Conservation (phyloP, 495 filamentous ascomycete genomes). For the Aspergillus avenaceus region DNA sequence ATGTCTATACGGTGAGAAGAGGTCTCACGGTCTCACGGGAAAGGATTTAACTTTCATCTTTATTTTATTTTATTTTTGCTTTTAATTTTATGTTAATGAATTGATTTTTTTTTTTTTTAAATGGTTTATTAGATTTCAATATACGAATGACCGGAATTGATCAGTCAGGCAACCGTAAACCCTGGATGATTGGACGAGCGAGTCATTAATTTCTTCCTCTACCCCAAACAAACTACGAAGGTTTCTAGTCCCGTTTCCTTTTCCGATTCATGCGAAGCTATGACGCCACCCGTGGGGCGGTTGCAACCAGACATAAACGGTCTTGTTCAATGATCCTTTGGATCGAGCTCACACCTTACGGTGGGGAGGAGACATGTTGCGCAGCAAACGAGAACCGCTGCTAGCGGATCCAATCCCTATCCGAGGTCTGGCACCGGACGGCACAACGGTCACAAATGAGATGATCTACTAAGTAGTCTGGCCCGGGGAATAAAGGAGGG, state of each 20-base stretch:
- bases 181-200: no score
- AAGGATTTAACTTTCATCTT: no score
- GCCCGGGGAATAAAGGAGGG: neutral
- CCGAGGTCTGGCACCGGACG: neutral
- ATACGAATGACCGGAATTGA: no score
- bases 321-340: no score
- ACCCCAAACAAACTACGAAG: no score
- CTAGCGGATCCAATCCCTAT: neutral
- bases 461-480: neutral
- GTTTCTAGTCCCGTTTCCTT: neutral
- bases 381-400: neutral
- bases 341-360: no score
- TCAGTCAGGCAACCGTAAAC: no score
- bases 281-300: constrained; percentile 4
- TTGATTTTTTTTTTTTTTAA: no score
- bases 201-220: no score
- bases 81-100: no score
- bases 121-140: no score
- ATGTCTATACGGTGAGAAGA: neutral
- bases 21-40: neutral
- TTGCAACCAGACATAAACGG: neutral
- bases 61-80: no score
- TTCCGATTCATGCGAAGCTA: neutral
- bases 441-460: neutral
- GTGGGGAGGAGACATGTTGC: neutral